Evolutionary conservation across 257 asterid genomes (phyloP).

Genomic region (Solanum paucissectum): DNA sequence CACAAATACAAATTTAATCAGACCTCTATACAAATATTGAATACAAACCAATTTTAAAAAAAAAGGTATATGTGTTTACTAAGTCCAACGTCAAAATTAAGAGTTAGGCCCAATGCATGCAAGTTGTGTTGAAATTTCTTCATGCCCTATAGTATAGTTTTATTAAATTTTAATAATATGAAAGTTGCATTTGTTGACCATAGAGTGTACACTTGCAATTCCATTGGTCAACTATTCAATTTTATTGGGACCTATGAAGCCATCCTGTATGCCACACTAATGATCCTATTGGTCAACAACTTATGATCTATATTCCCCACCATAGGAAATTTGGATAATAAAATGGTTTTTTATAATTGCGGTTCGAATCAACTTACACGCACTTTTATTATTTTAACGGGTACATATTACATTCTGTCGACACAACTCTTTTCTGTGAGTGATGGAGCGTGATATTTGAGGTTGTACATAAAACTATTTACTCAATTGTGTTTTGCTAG

Average conservation of each 20-base stretch:
- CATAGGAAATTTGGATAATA: not conserved
- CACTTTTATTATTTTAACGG: not conserved
- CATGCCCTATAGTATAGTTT: not conserved
- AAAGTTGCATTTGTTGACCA: conserved; percentile 64
- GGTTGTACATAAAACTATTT: not conserved
- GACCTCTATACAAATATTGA: accelerated
- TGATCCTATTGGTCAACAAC: conserved; percentile 35
- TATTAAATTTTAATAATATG: not conserved
- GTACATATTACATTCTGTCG: not conserved
- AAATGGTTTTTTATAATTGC: not conserved
- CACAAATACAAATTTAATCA: not conserved
- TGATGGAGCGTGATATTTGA: not conserved
- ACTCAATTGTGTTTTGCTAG: not conserved
- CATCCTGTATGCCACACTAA: conserved; percentile 41
- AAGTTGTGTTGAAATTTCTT: not conserved
- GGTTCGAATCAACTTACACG: accelerated
- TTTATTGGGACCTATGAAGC: conserved; percentile 4
- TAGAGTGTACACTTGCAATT: not conserved
- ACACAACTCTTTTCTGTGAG: accelerated
- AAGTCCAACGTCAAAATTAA: not conserved
- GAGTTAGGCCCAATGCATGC: conserved; percentile 3
- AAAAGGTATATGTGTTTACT: not conserved
- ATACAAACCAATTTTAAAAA: accelerated
- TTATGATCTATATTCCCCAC: conserved; percentile 2
- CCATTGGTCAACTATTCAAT: not conserved